Evolutionary conservation across 75 land plant species (phyloP).

Genomic region (Selaginella tamariscina): DNA sequence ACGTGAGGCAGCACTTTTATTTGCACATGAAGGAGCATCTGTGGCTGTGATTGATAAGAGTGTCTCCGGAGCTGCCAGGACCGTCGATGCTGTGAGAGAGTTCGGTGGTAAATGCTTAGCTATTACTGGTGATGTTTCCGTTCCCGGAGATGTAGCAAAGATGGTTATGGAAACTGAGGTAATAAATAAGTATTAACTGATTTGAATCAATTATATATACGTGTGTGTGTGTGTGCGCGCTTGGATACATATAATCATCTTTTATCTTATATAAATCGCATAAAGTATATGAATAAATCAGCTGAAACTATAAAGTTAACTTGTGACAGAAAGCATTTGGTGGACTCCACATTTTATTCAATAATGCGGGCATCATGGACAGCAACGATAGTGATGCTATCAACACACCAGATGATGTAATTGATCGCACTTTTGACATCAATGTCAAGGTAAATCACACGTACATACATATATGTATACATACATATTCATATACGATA

Average conservation of each 20-base stretch:
- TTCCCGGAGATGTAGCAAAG: constrained; percentile 27
- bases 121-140: constrained; percentile 32
- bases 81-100: constrained; percentile 34
- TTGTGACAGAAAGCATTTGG: constrained; percentile 28
- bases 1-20: constrained; percentile 29
- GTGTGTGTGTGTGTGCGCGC: too few relatives aligned
- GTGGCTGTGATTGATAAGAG: constrained; percentile 30
- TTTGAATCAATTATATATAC: too few relatives aligned
- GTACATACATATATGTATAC: too few relatives aligned
- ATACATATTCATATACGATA: too few relatives aligned
- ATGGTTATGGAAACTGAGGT: constrained; percentile 33
- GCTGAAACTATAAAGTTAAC: too few relatives aligned
- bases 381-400: constrained; percentile 25
- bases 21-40: constrained; percentile 35
- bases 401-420: constrained; percentile 32
- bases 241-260: too few relatives aligned
- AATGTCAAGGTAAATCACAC: constrained; percentile 31
- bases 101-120: constrained; percentile 31
- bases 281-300: too few relatives aligned
- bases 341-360: constrained; percentile 29
- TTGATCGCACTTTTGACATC: constrained; percentile 25
- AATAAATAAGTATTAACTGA: too few relatives aligned
- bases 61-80: constrained; percentile 26
- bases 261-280: too few relatives aligned
- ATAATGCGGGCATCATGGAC: constrained; percentile 38